Evolutionary conservation across 2,329 filamentous ascomycete genomes (phyloP), one percentile per base, ranked within the genome.

Genomic region (Acarospora socialis): DNA sequence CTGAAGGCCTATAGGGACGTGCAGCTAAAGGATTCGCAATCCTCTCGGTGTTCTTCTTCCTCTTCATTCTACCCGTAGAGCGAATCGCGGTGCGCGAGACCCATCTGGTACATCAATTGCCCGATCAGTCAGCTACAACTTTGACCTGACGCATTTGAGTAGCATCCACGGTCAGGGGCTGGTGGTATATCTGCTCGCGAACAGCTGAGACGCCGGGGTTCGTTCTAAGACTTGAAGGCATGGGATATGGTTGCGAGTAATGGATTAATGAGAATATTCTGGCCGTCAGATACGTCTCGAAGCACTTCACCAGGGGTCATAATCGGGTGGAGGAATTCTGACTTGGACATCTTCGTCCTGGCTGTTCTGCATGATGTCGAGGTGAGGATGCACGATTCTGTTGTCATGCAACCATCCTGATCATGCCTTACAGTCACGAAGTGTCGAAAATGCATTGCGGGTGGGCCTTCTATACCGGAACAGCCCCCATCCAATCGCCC

Each of bases 211-310:
- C 78, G 90, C 48, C 74, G 90, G 56, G 90, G 90, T 46, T 98
- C 90, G 38, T 95, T 98, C 59, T 95, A 71, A 68, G 41, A 44
- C 45, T 46, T 45, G 50, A 62, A 41, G 43, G 47, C 46, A 68
- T 72, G 68, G 59, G 64, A 73, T 55, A 76, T 76, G 71, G 63
- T 71, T 55, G 61, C 64, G 59, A 62, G 61, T 48, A 69, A 90
- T 81, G 86, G 81, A 51, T 67, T 95, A 65, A 83, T 95, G 77
- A 83, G 90, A 65, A 77, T 98, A 63, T 95, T 98, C 64, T 98
- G 90, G 90, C 92, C 90, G 49, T 80, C 80, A 50, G 86, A 92
- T 60, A 74, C 82, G 49, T 68, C 71, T 33, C 69, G 66, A 55
- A 80, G 77, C 34, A 70, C 73, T 44, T 66, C 71, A 35, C 73